Evolutionary conservation across 2,329 filamentous ascomycete genomes (phyloP), one percentile per base, ranked within the genome.

Genomic region (Sporothrix dimorphospora): DNA sequence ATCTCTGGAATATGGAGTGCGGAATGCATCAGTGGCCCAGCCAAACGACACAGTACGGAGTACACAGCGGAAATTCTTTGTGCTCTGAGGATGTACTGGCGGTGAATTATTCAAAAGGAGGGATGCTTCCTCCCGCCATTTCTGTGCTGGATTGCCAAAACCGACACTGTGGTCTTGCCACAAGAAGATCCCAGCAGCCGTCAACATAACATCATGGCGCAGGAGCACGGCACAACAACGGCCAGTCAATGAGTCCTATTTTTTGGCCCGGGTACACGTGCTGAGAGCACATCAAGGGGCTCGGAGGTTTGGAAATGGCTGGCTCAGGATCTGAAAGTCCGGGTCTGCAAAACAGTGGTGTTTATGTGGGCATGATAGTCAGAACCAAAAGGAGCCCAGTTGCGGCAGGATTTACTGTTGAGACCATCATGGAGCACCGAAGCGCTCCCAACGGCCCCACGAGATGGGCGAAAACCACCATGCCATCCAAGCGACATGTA

Each of bases 211-310:
- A 30, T 66, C 24, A 34, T 34, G 63, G 63, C 42, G 24, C 38
- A 66, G 42, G 42, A 49, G 63, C 65, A 66, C 63, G 42, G 63
- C 42, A 49, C 42, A 49, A 34, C 49, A 14, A 42, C 63, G 63
- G 63, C 42, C 5, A 42, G 42, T 34, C 63, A 14, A 49, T 12
- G 24, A 66, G 59, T 63, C 57, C 57, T 63, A 42, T 21, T 42
- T 61, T 42, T n/a, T 40, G 34, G 42, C 21, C 61, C 42, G 4
- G 61, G 21, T 21, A 51, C 65, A 67, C 65, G 45, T 49, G 65
- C n/a, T 51, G 65, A 19, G 57, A 61, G 38, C n/a, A 61, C n/a
- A 61, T 61, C 57, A 61, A 61, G 57, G 57, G 34, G 42, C 57
- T 61, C n/a, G 57, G 24, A 2, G 9, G 34, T 8, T 12, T 12